phyloP scores from a whole-genome alignment of 139 green algal species.

The Mesostigma viride region DNA sequence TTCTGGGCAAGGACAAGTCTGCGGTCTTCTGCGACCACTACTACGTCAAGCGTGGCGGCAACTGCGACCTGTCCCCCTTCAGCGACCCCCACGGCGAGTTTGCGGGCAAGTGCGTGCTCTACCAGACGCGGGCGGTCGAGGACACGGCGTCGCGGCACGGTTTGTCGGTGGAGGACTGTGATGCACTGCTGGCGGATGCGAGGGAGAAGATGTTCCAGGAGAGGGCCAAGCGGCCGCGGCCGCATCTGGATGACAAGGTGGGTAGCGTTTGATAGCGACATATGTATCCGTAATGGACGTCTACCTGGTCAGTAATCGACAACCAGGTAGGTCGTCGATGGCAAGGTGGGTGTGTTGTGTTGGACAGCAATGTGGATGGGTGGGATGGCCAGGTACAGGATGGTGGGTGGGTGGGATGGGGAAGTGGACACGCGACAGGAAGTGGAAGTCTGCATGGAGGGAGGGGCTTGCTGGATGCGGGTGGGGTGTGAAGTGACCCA shows the following conservation, averaged over 20 bases:
- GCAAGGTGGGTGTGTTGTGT: too few relatives aligned
- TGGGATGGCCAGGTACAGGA: too few relatives aligned
- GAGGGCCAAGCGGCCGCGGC: slow-evolving; percentile 45
- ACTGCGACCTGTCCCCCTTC: slow-evolving; percentile 38
- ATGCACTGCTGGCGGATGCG: slow-evolving; percentile 38
- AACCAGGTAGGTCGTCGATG: too few relatives aligned
- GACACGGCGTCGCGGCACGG: slow-evolving; percentile 30
- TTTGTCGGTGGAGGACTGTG: slow-evolving; percentile 25
- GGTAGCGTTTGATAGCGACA: too few relatives aligned
- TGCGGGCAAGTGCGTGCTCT: slow-evolving; percentile 60
- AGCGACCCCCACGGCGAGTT: slow-evolving; percentile 81
- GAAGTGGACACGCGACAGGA: too few relatives aligned
- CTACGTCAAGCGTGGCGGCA: slow-evolving; percentile 45
- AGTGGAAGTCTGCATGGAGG: too few relatives aligned
- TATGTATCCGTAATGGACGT: too few relatives aligned
- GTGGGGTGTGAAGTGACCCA: too few relatives aligned
- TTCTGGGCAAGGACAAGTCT: slow-evolving; percentile 38
- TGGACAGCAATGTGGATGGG: too few relatives aligned
- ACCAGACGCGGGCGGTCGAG: slow-evolving; percentile 28
- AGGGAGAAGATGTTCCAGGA: slow-evolving; percentile 44
- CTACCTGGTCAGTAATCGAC: too few relatives aligned
- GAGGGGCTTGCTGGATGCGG: too few relatives aligned
- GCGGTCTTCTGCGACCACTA: slow-evolving; percentile 45
- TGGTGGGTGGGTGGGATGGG: too few relatives aligned
- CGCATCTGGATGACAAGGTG: slow-evolving; percentile 78